Evolutionary conservation across 139 green algal genomes (phyloP), one percentile per base, ranked within the genome.

Genomic region (Chlorella sp.): DNA sequence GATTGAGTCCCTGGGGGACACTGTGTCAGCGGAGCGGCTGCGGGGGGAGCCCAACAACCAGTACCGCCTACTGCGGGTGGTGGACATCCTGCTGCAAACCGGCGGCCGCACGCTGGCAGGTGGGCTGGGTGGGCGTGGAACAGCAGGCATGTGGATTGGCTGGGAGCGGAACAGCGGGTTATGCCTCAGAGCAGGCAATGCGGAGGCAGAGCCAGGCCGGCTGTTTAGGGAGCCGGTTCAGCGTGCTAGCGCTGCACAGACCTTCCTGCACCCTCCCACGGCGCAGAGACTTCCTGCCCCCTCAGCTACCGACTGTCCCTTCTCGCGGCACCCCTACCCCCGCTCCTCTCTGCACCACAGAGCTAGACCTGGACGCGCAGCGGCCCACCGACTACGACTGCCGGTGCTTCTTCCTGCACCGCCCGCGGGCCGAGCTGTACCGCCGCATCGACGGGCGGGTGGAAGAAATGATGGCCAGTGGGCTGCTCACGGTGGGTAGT

Each of bases 351-450:
- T 21, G 9, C 21, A 51, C 15, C 15, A 21, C 51, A 60, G 51
- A 60, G 26, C 68, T 88, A 47, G 75, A 91, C 30, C 34, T 88
- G 55, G 76, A 89, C 57, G 44, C 28, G 21, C 21, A 57, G 9
- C 70, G 55, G 6, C 65, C 82, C 1, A 75, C 92, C 26, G 93
- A 96, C 76, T 93, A 92, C 72, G 92, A 94, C 78, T 91, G 88
- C 82, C 87, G 93, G 62, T 94, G 90, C 87, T 98, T 98, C 92
- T 98, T 98, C 85, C 87, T 98, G 65, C 78, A 92, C 83, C 80
- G 95, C 18, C 90, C 92, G 0, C 89, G 96, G 0, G 17, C 93
- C 4, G 62, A 93, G 76, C 91, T 98, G 69, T 98, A 95, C 85
- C 87, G 92, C 36, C 90, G 93, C 72, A 97, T 98, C 36, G 91